These are phyloP conservation scores for Zelonia costaricensis DNA, from an alignment of 208 protist genomes.

Conservation along the genomic window DNA sequence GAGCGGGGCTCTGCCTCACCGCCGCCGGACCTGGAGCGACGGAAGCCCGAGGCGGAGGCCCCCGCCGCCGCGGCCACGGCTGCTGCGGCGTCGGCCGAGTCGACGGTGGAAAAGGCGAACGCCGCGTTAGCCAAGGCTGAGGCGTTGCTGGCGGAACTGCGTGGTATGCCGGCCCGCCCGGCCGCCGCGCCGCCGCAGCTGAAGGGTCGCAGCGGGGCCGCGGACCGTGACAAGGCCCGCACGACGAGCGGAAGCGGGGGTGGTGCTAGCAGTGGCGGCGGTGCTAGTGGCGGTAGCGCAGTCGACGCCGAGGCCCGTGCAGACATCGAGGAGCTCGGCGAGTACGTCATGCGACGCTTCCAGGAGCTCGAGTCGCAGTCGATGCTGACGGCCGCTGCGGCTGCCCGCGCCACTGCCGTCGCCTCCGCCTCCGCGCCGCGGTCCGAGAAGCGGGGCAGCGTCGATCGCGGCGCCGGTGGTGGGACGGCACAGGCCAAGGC, in stretches of 20 bases:
- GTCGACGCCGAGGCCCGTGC: conserved; percentile 66
- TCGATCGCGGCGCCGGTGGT: neutral
- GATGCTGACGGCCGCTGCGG: conserved; percentile 5
- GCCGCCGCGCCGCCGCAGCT: too few species aligned
- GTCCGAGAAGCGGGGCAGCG: neutral
- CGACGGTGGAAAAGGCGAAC: conserved; percentile 30
- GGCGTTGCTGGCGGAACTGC: conserved; percentile 27
- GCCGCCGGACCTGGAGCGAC: neutral
- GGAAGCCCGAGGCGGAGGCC: neutral
- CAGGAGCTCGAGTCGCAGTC: conserved; percentile 53
- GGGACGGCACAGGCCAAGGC: neutral
- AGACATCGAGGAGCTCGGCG: conserved; percentile 73
- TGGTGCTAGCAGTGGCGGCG: neutral
- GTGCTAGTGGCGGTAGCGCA: conserved; percentile 6
- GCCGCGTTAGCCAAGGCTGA: conserved; percentile 37
- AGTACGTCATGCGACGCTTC: conserved; percentile 67
- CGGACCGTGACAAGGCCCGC: neutral
- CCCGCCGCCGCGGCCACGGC: too few species aligned
- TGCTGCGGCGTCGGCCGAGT: too few species aligned
- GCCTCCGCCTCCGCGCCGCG: neutral
- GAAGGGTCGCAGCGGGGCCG: too few species aligned
- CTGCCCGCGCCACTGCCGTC: neutral
- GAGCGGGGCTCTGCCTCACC: neutral
- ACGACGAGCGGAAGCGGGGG: neutral
- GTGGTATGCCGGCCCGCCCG: neutral